Conservation (phyloP, 495 filamentous ascomycete species). For the Lentithecium fluviatile region DNA sequence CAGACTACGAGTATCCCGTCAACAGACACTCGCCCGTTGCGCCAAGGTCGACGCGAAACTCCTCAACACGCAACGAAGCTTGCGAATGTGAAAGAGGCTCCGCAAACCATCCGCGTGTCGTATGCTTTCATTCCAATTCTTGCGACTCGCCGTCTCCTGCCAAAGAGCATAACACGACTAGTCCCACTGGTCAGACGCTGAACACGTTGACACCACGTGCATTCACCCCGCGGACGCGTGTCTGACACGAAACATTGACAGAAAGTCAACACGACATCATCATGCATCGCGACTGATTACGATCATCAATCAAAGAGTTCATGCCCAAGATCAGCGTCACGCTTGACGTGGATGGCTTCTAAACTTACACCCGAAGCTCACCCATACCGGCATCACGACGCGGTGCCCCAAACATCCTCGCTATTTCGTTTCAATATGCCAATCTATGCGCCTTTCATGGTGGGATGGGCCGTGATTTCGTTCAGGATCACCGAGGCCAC, state of each 20-base stretch:
- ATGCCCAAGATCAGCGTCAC: not conserved
- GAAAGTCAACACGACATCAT: not conserved
- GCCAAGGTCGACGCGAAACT: not conserved
- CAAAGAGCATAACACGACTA: too few relatives aligned
- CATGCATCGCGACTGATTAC: slow-evolving; percentile 1
- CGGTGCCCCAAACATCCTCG: not conserved
- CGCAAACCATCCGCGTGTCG: too few relatives aligned
- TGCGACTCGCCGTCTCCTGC: not conserved
- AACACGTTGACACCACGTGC: not conserved
- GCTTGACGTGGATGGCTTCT: not conserved
- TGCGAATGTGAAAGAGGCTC: too few relatives aligned
- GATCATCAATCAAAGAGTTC: not conserved
- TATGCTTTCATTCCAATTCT: not conserved
- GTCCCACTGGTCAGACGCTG: not conserved
- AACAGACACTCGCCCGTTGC: not conserved
- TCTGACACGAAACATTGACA: not conserved
- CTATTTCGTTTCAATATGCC: not conserved
- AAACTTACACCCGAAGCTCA: not conserved
- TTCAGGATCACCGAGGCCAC: not conserved
- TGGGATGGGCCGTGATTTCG: not conserved
- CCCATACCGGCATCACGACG: not conserved
- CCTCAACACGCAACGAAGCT: too few relatives aligned
- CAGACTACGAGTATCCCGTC: too few relatives aligned
- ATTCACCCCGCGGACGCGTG: not conserved
- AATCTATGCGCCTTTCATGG: not conserved